phyloP scores from a whole-genome alignment of 176 grass and related monocot species.

The Tillandsia fasciculata region DNA sequence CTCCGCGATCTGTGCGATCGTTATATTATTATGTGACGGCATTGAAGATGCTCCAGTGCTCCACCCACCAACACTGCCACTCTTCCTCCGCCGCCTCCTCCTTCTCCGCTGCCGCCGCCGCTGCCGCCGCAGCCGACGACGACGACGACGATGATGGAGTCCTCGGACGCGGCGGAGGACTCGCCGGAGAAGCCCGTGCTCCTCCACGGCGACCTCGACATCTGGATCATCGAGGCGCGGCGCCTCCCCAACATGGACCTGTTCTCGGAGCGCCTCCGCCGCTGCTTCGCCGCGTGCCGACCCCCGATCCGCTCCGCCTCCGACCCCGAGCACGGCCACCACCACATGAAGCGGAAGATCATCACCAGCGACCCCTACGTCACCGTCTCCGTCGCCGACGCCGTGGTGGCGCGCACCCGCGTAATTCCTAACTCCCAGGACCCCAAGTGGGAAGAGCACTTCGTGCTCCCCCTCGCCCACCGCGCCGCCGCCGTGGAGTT shows the following conservation, averaged over 20 bases:
- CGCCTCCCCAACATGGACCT: constrained; percentile 95
- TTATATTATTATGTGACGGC: too few species aligned
- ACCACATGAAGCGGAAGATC: constrained; percentile 37
- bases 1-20: too few species aligned
- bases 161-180: constrained; percentile 18
- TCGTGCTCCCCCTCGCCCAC: constrained; percentile 79
- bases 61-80: too few species aligned
- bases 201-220: constrained; percentile 81
- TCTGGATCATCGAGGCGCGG: constrained; percentile 65
- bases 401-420: constrained; percentile 72
- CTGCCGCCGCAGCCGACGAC: constrained; percentile 2
- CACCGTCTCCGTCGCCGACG: constrained; percentile 53
- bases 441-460: constrained; percentile 62
- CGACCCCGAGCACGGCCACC: constrained; percentile 5
- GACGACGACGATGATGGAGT: constrained; percentile 12
- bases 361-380: constrained; percentile 98
- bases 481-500: constrained; percentile 41
- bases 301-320: constrained; percentile 22
- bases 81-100: too few species aligned
- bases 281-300: constrained; percentile 47
- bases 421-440: constrained; percentile 70
- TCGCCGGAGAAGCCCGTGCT: constrained; percentile 37
- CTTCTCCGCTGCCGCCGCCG: background rate
- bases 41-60: too few species aligned
- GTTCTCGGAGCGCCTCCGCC: constrained; percentile 67